phyloP scores from a whole-genome alignment of 352 stramenopile genomes.

The Elongisporangium undulatum region DNA sequence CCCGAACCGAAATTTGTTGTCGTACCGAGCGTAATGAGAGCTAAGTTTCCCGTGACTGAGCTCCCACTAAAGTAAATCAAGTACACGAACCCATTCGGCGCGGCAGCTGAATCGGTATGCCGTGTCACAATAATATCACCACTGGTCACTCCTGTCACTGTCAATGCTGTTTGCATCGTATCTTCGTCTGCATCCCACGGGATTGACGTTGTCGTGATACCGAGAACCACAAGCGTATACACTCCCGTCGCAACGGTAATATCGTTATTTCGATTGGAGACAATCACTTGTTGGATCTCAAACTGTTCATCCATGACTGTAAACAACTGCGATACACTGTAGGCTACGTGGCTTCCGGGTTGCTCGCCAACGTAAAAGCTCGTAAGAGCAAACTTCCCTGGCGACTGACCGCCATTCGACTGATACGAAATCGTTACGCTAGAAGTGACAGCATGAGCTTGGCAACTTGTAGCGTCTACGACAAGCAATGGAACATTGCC shows the following conservation, averaged over 20 bases:
- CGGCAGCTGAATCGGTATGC: conserved; percentile 25
- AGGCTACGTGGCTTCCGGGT: conserved; percentile 37
- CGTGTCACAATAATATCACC: conserved; percentile 54
- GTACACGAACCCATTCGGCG: conserved; percentile 64
- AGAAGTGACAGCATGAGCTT: conserved; percentile 16
- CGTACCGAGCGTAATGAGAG: conserved; percentile 12
- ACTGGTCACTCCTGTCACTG: conserved; percentile 4
- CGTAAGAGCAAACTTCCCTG: conserved; percentile 38
- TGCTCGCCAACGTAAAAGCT: conserved; percentile 52
- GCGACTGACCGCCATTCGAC: conserved; percentile 20
- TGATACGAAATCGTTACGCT: conserved; percentile 17
- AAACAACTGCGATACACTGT: conserved; percentile 61
- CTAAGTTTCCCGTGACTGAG: conserved; percentile 33
- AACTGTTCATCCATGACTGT: conserved; percentile 69
- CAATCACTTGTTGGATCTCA: conserved; percentile 54
- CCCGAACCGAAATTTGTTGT: conserved; percentile 23
- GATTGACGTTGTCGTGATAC: conserved; percentile 31
- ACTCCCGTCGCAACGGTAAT: conserved; percentile 21
- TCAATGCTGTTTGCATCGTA: conserved; percentile 31
- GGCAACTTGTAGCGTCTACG: conserved; percentile 13
- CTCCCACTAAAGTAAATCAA: conserved; percentile 67
- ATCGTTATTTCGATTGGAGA: conserved; percentile 36
- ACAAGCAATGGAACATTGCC: conserved; percentile 42
- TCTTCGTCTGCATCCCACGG: conserved; percentile 54
- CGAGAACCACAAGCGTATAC: conserved; percentile 37